Base-by-base conservation (phyloP, 371 early-diverging fungal genomes). In the Syncephalis fuscata region DNA sequence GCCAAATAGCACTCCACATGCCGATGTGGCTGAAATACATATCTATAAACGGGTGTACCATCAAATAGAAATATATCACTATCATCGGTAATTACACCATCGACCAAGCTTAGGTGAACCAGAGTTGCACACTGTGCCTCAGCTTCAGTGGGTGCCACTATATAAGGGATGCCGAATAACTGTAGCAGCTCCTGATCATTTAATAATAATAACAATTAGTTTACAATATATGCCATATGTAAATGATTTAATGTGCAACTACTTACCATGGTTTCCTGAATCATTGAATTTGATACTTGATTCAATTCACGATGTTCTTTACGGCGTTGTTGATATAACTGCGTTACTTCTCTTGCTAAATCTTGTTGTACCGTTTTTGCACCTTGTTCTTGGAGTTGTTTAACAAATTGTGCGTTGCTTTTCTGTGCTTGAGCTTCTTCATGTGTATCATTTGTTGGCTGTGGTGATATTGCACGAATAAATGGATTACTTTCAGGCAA, bases 31-130 rank as follows among this genome's bases (percentile, higher is more conserved):
- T 83, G 84, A 67, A 99, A 99, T 66, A 98, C 80, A 61, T 99
- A 89, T 55, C 85, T 89, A 60, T 89, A 98, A 1, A 99, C 77
- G 2, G 67, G 62, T n/a, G 64, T 66, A 0, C 80, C 90, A 17
- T 98, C 98, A 76, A 98, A 98, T 22, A 98, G 63, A 53, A 99
- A 87, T 2, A 97, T 88, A 65, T 99, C 99, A 20, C 89, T 90
- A 56, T 99, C 99, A 59, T 99, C 99, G 0, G 99, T 93, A 39
- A 99, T 75, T 37, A 99, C 87, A 0, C 98, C 99, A 56, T 99
- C 97, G 0, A 97, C 92, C 10, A 93, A 67, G 0, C 66, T 62
- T 2, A 69, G 53, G 0, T 57, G 45, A 1, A 73, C 62, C 19
- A 99, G 65, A 48, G 69, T 76, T 0, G 95, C 99, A 59, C 99